Percentiles rank a stretch among this genome's conserved stretches.
Conservation (phyloP, 148 eudicot species). For the Persicaria tinctoria region DNA sequence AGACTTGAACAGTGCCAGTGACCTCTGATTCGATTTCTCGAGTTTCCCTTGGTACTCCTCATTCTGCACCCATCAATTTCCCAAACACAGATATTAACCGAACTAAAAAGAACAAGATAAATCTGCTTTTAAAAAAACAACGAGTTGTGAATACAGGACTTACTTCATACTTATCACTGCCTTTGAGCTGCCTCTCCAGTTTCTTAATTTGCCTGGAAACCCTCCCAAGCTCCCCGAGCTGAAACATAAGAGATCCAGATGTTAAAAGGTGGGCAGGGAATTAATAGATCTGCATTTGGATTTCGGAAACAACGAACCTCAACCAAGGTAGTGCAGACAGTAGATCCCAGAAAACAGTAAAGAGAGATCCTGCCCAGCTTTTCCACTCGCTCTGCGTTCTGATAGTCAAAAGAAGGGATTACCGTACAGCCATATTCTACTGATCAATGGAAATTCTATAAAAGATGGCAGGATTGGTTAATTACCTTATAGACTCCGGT, state of each 20-base stretch:
- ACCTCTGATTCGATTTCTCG: constrained; percentile 70
- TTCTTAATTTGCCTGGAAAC: constrained; percentile 81
- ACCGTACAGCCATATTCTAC: background rate
- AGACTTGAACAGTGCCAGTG: constrained; percentile 72
- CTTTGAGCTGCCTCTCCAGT: constrained; percentile 75
- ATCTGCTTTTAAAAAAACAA: background rate
- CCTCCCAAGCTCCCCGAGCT: constrained; percentile 50
- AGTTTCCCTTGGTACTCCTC: constrained; percentile 64
- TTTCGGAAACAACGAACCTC: constrained; percentile 45
- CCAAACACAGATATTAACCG: background rate
- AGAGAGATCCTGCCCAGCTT: constrained; percentile 74
- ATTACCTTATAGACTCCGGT: constrained; percentile 88
- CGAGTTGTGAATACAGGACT: background rate
- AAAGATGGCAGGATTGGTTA: background rate
- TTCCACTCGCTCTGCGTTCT: constrained; percentile 78
- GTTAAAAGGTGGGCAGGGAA: background rate
- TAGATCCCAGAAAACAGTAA: constrained; percentile 92
- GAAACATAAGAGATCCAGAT: background rate
- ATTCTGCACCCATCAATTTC: constrained; percentile 36
- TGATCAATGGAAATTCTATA: background rate
- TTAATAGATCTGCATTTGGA: background rate
- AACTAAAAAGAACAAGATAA: background rate
- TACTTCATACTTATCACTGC: constrained; percentile 63
- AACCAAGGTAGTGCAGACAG: constrained; percentile 66
- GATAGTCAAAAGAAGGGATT: constrained; percentile 11